These are phyloP conservation scores for Plenodomus lindquistii DNA, from an alignment of 2,329 filamentous ascomycete species.

Conservation along the genomic window DNA sequence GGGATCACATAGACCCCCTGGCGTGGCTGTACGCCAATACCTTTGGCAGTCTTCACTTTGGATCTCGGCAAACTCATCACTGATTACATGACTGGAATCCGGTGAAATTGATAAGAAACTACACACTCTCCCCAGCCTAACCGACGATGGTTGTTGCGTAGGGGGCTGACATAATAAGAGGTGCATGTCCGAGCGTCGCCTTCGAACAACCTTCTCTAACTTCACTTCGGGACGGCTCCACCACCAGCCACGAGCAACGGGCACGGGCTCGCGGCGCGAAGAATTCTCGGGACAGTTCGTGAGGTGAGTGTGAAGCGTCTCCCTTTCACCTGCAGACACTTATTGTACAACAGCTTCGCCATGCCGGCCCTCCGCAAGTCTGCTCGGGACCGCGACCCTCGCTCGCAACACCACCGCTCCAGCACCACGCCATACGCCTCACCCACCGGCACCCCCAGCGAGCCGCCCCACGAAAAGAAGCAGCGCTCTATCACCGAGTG, in stretches of 20 bases:
- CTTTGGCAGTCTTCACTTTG: neutral
- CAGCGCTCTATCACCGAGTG: slow-evolving; percentile 52
- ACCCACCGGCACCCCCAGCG: slow-evolving; percentile 33
- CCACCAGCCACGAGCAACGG: slow-evolving; percentile 33
- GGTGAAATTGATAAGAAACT: neutral
- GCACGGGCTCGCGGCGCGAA: slow-evolving; percentile 31
- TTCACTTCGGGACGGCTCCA: slow-evolving; percentile 25
- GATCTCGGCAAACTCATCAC: neutral
- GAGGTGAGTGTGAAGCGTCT: slow-evolving; percentile 31
- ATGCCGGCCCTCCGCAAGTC: slow-evolving; percentile 46
- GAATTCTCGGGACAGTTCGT: slow-evolving; percentile 32
- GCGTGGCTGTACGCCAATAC: neutral
- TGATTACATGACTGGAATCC: neutral
- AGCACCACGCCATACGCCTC: slow-evolving; percentile 44
- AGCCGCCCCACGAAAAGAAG: slow-evolving; percentile 36
- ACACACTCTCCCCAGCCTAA: neutral
- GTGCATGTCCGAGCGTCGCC: slow-evolving; percentile 19
- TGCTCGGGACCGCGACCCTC: slow-evolving; percentile 30
- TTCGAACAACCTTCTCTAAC: slow-evolving; percentile 27
- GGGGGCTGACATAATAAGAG: slow-evolving; percentile 23
- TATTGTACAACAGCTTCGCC: slow-evolving; percentile 38
- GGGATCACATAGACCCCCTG: neutral
- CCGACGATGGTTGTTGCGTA: slow-evolving; percentile 9
- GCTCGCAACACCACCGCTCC: slow-evolving; percentile 31
- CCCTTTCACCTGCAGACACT: slow-evolving; percentile 27